Conservation (phyloP, 208 protist species). For the Herpetomonas samuelpessoai region DNA sequence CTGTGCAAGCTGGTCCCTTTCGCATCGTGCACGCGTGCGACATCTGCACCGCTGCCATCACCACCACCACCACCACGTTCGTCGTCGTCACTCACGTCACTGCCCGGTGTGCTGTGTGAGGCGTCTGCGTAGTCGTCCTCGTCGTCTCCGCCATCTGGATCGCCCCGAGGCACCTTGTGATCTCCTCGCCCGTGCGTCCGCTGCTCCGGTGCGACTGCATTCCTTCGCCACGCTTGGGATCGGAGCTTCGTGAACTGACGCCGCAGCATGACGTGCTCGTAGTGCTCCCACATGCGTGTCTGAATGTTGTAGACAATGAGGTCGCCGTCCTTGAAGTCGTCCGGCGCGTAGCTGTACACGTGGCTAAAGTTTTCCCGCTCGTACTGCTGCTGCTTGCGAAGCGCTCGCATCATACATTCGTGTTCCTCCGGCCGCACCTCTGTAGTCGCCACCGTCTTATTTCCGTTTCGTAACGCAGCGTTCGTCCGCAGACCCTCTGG, state of each 20-base stretch:
- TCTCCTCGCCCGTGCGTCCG: conserved; percentile 8
- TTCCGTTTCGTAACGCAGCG: no score
- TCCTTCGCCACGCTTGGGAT: background rate
- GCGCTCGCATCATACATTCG: background rate
- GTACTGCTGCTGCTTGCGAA: conserved; percentile 20
- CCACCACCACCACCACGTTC: no score
- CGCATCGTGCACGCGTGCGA: no score
- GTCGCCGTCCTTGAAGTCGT: conserved; percentile 54
- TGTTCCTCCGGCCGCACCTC: conserved; percentile 4
- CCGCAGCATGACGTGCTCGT: conserved; percentile 47
- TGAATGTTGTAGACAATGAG: conserved; percentile 46
- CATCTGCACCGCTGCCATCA: no score
- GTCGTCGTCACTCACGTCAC: no score
- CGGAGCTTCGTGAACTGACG: conserved; percentile 19
- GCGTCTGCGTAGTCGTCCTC: no score
- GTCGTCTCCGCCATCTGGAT: no score
- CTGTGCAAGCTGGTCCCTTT: no score
- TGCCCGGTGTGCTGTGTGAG: no score
- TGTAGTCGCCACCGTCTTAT: background rate
- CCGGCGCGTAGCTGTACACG: conserved; percentile 38
- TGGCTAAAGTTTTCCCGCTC: conserved; percentile 21
- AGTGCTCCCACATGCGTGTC: conserved; percentile 33
- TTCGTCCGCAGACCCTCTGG: no score
- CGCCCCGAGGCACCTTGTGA: no score
- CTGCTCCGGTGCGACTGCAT: background rate